Conservation (phyloP, 108 stramenopile species). For the Parmales sp. region DNA sequence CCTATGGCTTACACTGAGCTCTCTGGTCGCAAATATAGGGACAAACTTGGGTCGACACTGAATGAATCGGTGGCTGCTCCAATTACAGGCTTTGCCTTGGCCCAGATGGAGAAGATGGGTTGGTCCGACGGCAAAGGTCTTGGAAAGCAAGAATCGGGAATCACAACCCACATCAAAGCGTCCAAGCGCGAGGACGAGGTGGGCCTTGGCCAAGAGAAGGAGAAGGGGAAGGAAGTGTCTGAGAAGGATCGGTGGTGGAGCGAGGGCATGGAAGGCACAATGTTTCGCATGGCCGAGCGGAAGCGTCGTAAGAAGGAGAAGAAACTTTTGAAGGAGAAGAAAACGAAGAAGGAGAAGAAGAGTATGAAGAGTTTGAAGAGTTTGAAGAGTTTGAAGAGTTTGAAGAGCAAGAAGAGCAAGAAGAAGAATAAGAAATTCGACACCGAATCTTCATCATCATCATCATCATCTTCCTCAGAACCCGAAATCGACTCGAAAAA, state of each 20-base stretch:
- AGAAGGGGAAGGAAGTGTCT: conserved; percentile 24
- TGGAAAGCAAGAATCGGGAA: conserved; percentile 73
- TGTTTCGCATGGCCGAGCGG: conserved; percentile 21
- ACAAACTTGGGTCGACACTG: too few species aligned
- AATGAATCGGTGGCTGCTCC: too few species aligned
- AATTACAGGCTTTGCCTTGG: too few species aligned
- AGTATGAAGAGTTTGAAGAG: conserved; percentile 16
- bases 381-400: conserved; percentile 17
- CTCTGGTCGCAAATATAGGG: too few species aligned
- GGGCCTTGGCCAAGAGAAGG: conserved; percentile 41
- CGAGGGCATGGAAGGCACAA: conserved; percentile 51
- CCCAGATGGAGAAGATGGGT: conserved; percentile 78
- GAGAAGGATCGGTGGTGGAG: conserved; percentile 86
- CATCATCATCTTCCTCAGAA: not conserved
- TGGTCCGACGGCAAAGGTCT: conserved; percentile 81
- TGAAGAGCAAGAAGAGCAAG: conserved; percentile 19
- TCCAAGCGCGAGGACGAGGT: conserved; percentile 61
- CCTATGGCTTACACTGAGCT: too few species aligned
- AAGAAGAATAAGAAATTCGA: conserved; percentile 25
- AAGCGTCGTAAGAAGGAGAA: not conserved
- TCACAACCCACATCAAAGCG: conserved; percentile 60
- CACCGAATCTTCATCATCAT: conserved; percentile 25
- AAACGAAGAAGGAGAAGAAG: conserved; percentile 25
- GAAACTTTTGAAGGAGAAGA: conserved; percentile 23
- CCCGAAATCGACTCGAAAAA: not conserved